Percentiles rank a stretch among this genome's conserved stretches.
phyloP scores from a whole-genome alignment of 192 early-diverging fungal species.

The Geranomyces variabilis region DNA sequence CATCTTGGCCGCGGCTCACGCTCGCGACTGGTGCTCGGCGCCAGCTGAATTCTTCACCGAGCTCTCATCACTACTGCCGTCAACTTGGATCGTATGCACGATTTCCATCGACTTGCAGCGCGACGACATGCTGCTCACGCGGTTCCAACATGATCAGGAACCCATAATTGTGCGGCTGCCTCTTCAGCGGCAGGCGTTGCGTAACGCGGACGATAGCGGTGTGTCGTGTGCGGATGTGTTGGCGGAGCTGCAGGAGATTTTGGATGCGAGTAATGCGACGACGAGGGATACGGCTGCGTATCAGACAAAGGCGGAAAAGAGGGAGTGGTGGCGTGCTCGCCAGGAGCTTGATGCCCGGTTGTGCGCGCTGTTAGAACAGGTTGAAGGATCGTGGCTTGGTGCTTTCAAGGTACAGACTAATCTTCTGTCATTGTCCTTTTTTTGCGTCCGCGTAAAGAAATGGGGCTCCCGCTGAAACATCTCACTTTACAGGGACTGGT shows the following conservation, averaged over 20 bases:
- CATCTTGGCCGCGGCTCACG: too few species aligned
- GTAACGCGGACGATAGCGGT: conserved; percentile 44
- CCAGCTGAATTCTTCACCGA: background rate
- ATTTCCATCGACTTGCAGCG: conserved; percentile 72
- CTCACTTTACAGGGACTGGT: conserved; percentile 37
- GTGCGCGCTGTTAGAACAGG: conserved; percentile 57
- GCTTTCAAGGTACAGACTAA: conserved; percentile 85
- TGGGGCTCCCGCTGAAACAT: background rate
- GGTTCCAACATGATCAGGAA: conserved; percentile 27
- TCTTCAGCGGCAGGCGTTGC: conserved; percentile 58
- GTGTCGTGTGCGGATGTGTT: conserved; percentile 57
- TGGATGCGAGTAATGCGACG: conserved; percentile 70
- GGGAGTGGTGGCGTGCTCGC: conserved; percentile 81
- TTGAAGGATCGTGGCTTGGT: conserved; percentile 86
- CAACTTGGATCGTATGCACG: conserved; percentile 75
- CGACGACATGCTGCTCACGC: conserved; percentile 73
- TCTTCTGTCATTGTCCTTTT: background rate
- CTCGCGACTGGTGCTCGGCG: background rate
- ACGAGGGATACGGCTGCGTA: conserved; percentile 46
- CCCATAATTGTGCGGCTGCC: conserved; percentile 77
- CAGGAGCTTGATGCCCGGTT: conserved; percentile 72
- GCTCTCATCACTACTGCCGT: conserved; percentile 57
- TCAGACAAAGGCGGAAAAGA: conserved; percentile 60
- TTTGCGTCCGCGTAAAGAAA: conserved; percentile 1
- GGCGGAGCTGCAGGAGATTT: conserved; percentile 69